Conservation (phyloP, 441 rosid species). For the Populus hybrid region DNA sequence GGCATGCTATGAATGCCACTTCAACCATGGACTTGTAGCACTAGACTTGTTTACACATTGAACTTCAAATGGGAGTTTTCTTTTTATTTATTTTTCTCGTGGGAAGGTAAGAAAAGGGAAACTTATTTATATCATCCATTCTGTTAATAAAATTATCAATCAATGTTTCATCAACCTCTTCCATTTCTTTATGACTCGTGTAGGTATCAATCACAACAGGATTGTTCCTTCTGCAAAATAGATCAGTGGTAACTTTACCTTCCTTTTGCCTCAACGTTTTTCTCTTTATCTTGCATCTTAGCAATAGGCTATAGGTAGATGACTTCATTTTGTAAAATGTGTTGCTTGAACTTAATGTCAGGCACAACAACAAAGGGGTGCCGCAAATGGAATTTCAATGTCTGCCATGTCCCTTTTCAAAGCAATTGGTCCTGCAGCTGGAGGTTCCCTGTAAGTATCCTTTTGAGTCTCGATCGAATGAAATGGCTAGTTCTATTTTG, state of each 20-base stretch:
- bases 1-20: background rate
- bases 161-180: background rate
- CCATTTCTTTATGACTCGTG: slow-evolving; percentile 3
- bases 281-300: background rate
- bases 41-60: background rate
- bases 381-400: slow-evolving; percentile 76
- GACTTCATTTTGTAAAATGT: background rate
- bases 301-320: background rate
- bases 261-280: background rate
- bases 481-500: slow-evolving; percentile 4
- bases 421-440: slow-evolving; percentile 73
- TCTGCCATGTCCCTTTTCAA: slow-evolving; percentile 74
- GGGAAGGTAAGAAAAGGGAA: background rate
- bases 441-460: slow-evolving; percentile 56
- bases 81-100: background rate
- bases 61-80: background rate
- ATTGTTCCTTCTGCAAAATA: slow-evolving; percentile 66
- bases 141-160: background rate
- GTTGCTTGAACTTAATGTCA: slow-evolving; percentile 20
- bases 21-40: background rate
- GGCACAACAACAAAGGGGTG: slow-evolving; percentile 71
- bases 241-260: slow-evolving; percentile 50
- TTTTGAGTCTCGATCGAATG: background rate
- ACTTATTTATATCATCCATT: background rate
- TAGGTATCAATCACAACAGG: slow-evolving; percentile 72